Evolutionary conservation across 495 filamentous ascomycete species (phyloP).

Genomic region (Extremus antarcticus): DNA sequence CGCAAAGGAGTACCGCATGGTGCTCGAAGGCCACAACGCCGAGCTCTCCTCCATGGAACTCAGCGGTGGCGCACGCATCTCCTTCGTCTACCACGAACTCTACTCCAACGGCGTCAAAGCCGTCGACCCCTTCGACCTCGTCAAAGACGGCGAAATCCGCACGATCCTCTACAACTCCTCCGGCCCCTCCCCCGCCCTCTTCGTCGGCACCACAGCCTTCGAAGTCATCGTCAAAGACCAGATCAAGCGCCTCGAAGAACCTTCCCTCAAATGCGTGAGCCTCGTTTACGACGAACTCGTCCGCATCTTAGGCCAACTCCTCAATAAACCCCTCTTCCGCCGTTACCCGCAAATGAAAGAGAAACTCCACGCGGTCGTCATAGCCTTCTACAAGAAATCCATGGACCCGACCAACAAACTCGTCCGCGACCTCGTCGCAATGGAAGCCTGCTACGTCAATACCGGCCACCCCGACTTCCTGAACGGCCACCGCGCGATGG

Average conservation of each 20-base stretch:
- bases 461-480: slow-evolving; percentile 97
- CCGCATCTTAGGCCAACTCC: slow-evolving; percentile 81
- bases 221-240: slow-evolving; percentile 98
- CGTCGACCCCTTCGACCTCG: slow-evolving; percentile 91
- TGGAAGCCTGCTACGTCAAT: slow-evolving; percentile 97
- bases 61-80: slow-evolving; percentile 95
- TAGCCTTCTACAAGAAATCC: slow-evolving; percentile 91
- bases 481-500: slow-evolving; percentile 88
- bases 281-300: slow-evolving; percentile 97
- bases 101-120: slow-evolving; percentile 98
- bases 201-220: slow-evolving; percentile 95
- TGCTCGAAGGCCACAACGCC: slow-evolving; percentile 90
- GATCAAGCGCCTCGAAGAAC: slow-evolving; percentile 93
- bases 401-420: slow-evolving; percentile 98
- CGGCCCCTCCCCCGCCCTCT: slow-evolving; percentile 90
- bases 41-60: slow-evolving; percentile 90
- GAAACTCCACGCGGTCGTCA: slow-evolving; percentile 91
- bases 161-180: slow-evolving; percentile 96
- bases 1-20: slow-evolving; percentile 89
- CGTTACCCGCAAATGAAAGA: slow-evolving; percentile 91
- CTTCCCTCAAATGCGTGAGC: slow-evolving; percentile 90
- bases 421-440: slow-evolving; percentile 80
- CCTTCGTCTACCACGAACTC: slow-evolving; percentile 97
- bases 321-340: slow-evolving; percentile 81
- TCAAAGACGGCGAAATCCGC: slow-evolving; percentile 96